phyloP scores from a whole-genome alignment of 768 basidiomycete species.

The Lentinula detonsa region DNA sequence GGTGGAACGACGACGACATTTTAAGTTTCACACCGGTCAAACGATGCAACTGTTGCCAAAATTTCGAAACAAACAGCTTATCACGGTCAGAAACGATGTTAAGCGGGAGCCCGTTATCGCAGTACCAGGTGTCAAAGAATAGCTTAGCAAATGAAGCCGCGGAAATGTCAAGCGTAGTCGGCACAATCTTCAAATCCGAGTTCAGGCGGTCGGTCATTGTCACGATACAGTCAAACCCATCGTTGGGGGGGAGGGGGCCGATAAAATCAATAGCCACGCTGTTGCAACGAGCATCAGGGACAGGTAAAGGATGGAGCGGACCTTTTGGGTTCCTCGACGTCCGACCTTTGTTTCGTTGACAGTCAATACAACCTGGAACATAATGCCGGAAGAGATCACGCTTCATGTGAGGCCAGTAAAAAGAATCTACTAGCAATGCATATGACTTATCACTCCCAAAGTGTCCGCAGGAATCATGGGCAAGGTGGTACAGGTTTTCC shows the following conservation, averaged over 20 bases:
- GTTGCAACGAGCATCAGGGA: conserved; percentile 9
- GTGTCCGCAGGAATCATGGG: conserved; percentile 10
- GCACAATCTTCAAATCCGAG: no score
- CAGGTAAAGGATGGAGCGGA: conserved; percentile 13
- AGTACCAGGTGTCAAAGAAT: no score
- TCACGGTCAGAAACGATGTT: no score
- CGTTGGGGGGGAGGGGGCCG: conserved; percentile 16
- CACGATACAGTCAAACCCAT: conserved; percentile 14
- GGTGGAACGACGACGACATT: conserved; percentile 27
- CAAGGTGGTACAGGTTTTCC: conserved; percentile 9
- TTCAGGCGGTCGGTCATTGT: conserved; percentile 13
- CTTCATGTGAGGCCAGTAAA: conserved; percentile 17
- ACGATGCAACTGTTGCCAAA: no score
- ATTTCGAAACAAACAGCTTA: no score
- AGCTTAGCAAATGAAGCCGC: no score
- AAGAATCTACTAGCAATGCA: conserved; percentile 5
- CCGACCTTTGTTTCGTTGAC: conserved; percentile 21
- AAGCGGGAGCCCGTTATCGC: no score
- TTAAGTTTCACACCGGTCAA: conserved; percentile 4
- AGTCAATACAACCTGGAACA: conserved; percentile 15
- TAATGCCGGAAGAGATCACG: conserved; percentile 15
- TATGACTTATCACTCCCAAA: conserved; percentile 15
- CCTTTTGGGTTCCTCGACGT: conserved; percentile 11
- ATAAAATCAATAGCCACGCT: conserved; percentile 19
- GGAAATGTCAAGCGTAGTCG: no score